Base-by-base conservation (phyloP, 2,329 filamentous ascomycete genomes). In the Fonsecaea pugnacius region DNA sequence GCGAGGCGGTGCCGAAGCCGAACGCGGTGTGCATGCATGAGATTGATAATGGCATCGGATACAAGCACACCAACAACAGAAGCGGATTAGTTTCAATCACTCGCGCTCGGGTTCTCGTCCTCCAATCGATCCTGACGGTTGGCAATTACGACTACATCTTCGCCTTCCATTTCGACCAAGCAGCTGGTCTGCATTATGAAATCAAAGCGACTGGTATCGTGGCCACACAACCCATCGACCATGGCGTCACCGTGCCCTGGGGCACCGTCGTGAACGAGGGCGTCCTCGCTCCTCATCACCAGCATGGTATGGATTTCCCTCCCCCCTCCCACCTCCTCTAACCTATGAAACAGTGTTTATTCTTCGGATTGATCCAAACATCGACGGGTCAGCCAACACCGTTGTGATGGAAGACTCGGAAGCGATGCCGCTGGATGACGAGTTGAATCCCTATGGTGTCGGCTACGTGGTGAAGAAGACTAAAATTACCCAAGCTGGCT, bases 361-460 rank as follows among this genome's bases (percentile, higher is more conserved):
- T 33, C 70, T 81, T 4, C 77, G 79, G 12, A 78, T 81, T 3
- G 79, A 81, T 60, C 77, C 79, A 3, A 73, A 75, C 1, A 71
- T 81, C 14, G 78, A 78, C 52, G 78, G 78, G 1, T 67, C 72
- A 16, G 56, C 69, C 6, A 77, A 76, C 65, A 74, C 75, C 3
- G 53, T 78, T 14, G 55, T 72, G 58, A 82, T 88, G 68, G 80
- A 84, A 62, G 85, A 87, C 70, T 83, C 83, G 4, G 82, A 85
- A 57, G 76, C 88, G 0, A 85, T 90, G 80, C 84, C 86, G 2
- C 79, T 86, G 62, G 27, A 36, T 7, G 18, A 21, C 6, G 79
- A 83, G 40, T 73, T 76, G 69, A 87, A 87, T 72, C 84, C 84
- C 2, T 79, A 82, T 65, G 82, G 81, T 2, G 77, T 81, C 63